These are phyloP conservation scores for Tilletiopsis washingtonensis DNA, from an alignment of 1,284 basidiomycete genomes.

Conservation along the genomic window DNA sequence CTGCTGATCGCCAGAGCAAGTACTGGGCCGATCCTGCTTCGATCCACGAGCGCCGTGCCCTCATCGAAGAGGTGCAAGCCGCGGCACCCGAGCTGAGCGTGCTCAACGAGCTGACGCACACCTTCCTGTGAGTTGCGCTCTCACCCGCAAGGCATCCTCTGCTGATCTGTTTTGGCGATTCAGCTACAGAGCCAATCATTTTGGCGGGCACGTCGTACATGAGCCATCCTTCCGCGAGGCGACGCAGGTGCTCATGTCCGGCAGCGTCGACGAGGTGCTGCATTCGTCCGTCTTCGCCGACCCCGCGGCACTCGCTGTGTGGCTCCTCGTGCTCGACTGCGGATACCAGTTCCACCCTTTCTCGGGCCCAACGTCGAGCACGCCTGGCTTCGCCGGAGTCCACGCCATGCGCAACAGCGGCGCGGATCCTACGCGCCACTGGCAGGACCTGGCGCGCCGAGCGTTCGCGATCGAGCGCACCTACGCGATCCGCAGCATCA, in stretches of 20 bases:
- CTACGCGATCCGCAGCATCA: conserved; percentile 16
- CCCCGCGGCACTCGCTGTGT: conserved; percentile 19
- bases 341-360: conserved; percentile 35
- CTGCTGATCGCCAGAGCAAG: neutral
- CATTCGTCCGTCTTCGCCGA: conserved; percentile 17
- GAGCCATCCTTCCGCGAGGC: conserved; percentile 16
- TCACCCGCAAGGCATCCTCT: neutral
- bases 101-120: conserved; percentile 10
- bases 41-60: conserved; percentile 16
- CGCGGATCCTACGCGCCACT: conserved; percentile 17
- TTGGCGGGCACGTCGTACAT: conserved; percentile 27
- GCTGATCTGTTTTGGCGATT: conserved; percentile 1
- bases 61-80: conserved; percentile 12
- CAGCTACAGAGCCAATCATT: conserved; percentile 13
- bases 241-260: conserved; percentile 16
- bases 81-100: conserved; percentile 10
- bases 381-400: conserved; percentile 19
- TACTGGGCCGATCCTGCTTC: conserved; percentile 9
- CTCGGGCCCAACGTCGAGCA: conserved; percentile 9
- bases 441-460: conserved; percentile 21
- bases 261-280: conserved; percentile 17
- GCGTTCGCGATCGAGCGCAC: conserved; percentile 17
- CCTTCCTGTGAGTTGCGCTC: conserved; percentile 4
- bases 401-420: conserved; percentile 22
- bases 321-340: conserved; percentile 27